These are phyloP conservation scores for Cytospora leucostoma DNA, from an alignment of 2,329 filamentous ascomycete genomes.

Conservation along the genomic window DNA sequence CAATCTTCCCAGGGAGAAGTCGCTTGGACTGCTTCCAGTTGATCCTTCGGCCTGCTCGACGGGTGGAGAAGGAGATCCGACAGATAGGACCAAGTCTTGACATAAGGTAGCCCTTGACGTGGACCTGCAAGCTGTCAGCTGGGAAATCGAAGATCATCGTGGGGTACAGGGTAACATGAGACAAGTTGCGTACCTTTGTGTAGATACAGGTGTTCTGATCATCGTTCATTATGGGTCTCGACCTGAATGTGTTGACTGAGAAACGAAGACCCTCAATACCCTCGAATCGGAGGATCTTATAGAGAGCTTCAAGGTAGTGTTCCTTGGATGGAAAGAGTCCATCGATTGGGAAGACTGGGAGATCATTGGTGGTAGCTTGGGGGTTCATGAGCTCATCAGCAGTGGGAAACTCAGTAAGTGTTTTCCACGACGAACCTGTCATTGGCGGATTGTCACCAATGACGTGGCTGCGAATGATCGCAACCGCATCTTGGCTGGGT, in stretches of 20 bases:
- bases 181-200: slow-evolving; percentile 56
- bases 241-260: slow-evolving; percentile 60
- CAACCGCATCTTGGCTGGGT: slow-evolving; percentile 1
- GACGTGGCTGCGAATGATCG: slow-evolving; percentile 19
- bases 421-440: slow-evolving; percentile 28
- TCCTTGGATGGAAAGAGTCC: slow-evolving; percentile 61
- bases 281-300: slow-evolving; percentile 75
- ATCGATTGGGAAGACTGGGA: slow-evolving; percentile 56
- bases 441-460: background rate
- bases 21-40: slow-evolving; percentile 60
- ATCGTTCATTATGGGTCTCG: slow-evolving; percentile 59
- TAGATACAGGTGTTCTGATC: slow-evolving; percentile 63
- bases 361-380: slow-evolving; percentile 32
- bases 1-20: slow-evolving; percentile 53
- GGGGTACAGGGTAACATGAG: background rate
- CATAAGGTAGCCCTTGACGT: slow-evolving; percentile 66
- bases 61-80: slow-evolving; percentile 70
- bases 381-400: slow-evolving; percentile 51
- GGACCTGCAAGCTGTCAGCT: slow-evolving; percentile 52
- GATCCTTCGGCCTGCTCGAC: slow-evolving; percentile 65
- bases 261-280: slow-evolving; percentile 67
- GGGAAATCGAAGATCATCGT: background rate
- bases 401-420: slow-evolving; percentile 56
- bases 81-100: slow-evolving; percentile 63
- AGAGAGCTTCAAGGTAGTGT: slow-evolving; percentile 72